These are phyloP conservation scores for Xylariaceae sp. DNA, from an alignment of 2,329 filamentous ascomycete genomes.

Conservation along the genomic window DNA sequence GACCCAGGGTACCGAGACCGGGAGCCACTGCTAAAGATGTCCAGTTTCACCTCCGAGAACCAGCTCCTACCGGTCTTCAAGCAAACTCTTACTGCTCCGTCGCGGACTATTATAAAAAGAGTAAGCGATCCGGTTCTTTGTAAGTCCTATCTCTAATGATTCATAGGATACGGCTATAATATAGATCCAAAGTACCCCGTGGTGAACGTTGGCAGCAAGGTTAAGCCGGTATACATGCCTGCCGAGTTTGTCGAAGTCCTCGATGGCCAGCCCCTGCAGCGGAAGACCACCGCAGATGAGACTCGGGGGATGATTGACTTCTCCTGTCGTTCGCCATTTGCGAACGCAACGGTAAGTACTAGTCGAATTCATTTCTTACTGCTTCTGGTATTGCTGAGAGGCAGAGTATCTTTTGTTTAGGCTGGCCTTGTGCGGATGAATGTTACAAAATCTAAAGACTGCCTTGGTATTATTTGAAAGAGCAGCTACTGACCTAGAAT, in stretches of 20 bases:
- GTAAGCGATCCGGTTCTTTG: slow-evolving; percentile 41
- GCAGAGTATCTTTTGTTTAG: too few relatives aligned
- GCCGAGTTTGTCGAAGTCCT: slow-evolving; percentile 69
- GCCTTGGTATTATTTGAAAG: too few relatives aligned
- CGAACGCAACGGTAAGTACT: slow-evolving; percentile 73
- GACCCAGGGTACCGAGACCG: slow-evolving; percentile 34
- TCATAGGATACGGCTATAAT: slow-evolving; percentile 34
- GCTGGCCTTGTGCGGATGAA: too few relatives aligned
- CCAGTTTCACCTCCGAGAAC: slow-evolving; percentile 40
- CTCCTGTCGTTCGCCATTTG: slow-evolving; percentile 69
- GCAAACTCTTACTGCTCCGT: slow-evolving; percentile 44
- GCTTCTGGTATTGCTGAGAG: too few relatives aligned
- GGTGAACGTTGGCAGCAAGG: slow-evolving; percentile 67
- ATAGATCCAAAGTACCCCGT: slow-evolving; percentile 57
- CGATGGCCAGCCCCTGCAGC: slow-evolving; percentile 67
- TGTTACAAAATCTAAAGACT: too few relatives aligned
- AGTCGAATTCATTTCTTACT: too few relatives aligned
- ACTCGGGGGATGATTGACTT: slow-evolving; percentile 74
- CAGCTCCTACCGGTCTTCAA: slow-evolving; percentile 36
- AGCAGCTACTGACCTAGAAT: too few relatives aligned
- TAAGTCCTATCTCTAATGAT: slow-evolving; percentile 20
- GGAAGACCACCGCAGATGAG: slow-evolving; percentile 65
- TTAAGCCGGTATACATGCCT: slow-evolving; percentile 68
- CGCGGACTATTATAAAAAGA: slow-evolving; percentile 51
- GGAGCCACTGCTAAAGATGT: slow-evolving; percentile 38